phyloP scores from a whole-genome alignment of 1,139 yeast species.

The Pneumocystis sp. region DNA sequence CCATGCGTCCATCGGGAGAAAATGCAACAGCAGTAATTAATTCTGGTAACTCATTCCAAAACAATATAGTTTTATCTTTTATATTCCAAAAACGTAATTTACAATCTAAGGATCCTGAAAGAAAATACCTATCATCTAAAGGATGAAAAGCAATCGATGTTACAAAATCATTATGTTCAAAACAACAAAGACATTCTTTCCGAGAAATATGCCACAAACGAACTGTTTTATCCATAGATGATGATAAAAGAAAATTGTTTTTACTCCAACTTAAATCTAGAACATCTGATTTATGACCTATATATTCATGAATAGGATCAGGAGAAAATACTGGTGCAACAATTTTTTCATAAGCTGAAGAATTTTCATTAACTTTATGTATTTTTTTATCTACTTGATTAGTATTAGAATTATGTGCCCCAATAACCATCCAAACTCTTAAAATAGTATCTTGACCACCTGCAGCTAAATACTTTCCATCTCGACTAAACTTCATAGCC shows the following conservation, averaged over 20 bases:
- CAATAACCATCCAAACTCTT: conserved; percentile 64
- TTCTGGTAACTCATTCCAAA: conserved; percentile 28
- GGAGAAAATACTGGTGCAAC: conserved; percentile 72
- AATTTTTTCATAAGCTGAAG: conserved; percentile 16
- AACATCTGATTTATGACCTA: conserved; percentile 57
- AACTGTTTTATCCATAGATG: conserved; percentile 77
- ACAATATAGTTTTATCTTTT: conserved; percentile 50
- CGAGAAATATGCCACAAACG: conserved; percentile 75
- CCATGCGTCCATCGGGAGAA: conserved; percentile 51
- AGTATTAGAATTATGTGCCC: conserved; percentile 36
- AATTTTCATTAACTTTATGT: background rate
- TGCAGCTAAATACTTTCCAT: conserved; percentile 70
- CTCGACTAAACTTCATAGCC: conserved; percentile 56
- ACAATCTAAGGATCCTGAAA: conserved; percentile 72
- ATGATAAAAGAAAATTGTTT: conserved; percentile 62
- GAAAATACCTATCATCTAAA: conserved; percentile 70
- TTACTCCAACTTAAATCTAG: conserved; percentile 77
- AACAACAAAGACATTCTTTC: conserved; percentile 45
- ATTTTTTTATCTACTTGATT: conserved; percentile 5
- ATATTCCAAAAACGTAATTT: conserved; percentile 72
- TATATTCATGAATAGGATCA: conserved; percentile 45
- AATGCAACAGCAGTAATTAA: conserved; percentile 57
- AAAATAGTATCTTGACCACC: conserved; percentile 64
- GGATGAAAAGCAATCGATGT: conserved; percentile 76
- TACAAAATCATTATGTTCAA: conserved; percentile 65